phyloP scores from a whole-genome alignment of 169 alveolate species.

The Cryptosporidium xiaoi region DNA sequence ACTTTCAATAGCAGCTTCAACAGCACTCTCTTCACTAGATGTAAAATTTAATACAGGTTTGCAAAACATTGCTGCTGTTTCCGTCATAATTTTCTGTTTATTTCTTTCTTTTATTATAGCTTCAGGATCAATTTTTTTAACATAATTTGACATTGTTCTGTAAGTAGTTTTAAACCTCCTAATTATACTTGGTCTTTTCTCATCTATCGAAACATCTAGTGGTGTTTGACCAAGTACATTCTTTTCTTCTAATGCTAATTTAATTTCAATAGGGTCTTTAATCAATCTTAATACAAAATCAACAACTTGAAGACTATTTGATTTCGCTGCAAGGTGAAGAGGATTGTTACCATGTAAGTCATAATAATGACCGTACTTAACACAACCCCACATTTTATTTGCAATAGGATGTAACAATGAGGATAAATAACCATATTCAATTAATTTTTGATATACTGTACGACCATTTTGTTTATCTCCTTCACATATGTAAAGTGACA shows the following conservation, averaged over 20 bases:
- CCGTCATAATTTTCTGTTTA: conserved; percentile 61
- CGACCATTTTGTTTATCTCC: conserved; percentile 59
- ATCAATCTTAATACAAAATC: conserved; percentile 70
- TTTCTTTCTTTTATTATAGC: conserved; percentile 33
- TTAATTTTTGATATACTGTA: conserved; percentile 64
- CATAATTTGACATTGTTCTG: conserved; percentile 70
- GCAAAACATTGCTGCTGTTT: conserved; percentile 65
- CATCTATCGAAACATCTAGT: conserved; percentile 60
- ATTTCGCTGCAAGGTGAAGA: conserved; percentile 63
- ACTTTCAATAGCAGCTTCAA: conserved; percentile 29
- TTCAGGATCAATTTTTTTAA: conserved; percentile 58
- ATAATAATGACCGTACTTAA: conserved; percentile 65
- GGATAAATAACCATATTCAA: conserved; percentile 61
- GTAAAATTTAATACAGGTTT: conserved; percentile 47
- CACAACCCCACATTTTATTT: conserved; percentile 73
- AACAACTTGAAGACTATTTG: conserved; percentile 61
- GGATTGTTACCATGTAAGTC: conserved; percentile 60
- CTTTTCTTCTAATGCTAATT: conserved; percentile 59
- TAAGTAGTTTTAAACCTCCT: conserved; percentile 62
- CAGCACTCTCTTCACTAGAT: conserved; percentile 6
- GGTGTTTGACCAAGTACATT: conserved; percentile 49
- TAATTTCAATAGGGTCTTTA: conserved; percentile 67
- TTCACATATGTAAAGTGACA: conserved; percentile 60
- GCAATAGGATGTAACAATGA: conserved; percentile 73
- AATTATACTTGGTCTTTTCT: conserved; percentile 67